These are phyloP conservation scores for Coniella vitis DNA, from an alignment of 2,329 filamentous ascomycete genomes.

Conservation along the genomic window DNA sequence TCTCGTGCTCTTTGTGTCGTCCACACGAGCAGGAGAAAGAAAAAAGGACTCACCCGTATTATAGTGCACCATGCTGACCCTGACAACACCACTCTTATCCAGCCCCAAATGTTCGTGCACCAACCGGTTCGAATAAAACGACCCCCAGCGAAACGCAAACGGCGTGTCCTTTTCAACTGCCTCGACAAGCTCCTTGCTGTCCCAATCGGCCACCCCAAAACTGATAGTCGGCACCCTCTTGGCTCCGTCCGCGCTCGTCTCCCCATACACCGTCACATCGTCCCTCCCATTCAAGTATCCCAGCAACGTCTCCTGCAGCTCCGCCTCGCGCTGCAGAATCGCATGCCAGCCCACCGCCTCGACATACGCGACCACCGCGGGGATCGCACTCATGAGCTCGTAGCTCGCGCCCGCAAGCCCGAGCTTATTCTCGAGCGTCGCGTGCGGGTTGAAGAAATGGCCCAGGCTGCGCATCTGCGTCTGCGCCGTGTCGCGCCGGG, in stretches of 20 bases:
- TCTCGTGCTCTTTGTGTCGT: not conserved
- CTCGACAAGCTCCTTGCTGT: conserved; percentile 45
- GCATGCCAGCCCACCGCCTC: conserved; percentile 32
- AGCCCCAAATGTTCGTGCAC: conserved; percentile 48
- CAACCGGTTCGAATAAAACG: conserved; percentile 56
- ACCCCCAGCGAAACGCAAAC: conserved; percentile 55
- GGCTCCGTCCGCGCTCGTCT: conserved; percentile 37
- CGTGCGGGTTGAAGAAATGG: conserved; percentile 60
- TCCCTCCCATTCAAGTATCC: conserved; percentile 44
- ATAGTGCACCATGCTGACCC: conserved; percentile 61
- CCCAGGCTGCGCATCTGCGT: conserved; percentile 46
- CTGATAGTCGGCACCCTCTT: conserved; percentile 57
- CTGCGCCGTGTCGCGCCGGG: conserved; percentile 45
- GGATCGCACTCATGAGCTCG: conserved; percentile 59
- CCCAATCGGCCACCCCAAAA: conserved; percentile 49
- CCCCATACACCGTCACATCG: conserved; percentile 49
- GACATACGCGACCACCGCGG: conserved; percentile 57
- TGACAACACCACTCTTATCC: conserved; percentile 52
- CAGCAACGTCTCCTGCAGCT: conserved; percentile 48
- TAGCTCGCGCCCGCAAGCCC: conserved; percentile 64
- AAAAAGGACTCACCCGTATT: conserved; percentile 47
- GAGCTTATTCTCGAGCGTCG: conserved; percentile 59
- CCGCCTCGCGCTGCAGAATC: conserved; percentile 50
- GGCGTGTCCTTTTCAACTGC: conserved; percentile 46
- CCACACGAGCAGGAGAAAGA: not conserved